A percentile compares a stretch with the other conserved stretches of the same genome.
These are phyloP conservation scores for Juglanconis oblonga DNA, from an alignment of 2,329 filamentous ascomycete genomes.

Conservation along the genomic window DNA sequence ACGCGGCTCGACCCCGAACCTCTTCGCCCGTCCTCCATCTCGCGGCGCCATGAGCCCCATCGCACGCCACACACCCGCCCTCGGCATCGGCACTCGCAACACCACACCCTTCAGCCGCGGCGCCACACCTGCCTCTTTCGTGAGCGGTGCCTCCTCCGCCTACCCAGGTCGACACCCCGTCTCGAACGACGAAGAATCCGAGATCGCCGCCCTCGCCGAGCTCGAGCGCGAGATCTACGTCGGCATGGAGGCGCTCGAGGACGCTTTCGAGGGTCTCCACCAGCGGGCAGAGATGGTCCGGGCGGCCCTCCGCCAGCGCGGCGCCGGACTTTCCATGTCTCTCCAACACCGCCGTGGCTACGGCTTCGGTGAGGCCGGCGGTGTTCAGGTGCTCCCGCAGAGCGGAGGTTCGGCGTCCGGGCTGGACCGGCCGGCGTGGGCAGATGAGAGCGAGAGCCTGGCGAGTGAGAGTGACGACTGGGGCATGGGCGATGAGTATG, in stretches of 20 bases:
- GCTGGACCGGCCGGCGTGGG: slow-evolving; percentile 47
- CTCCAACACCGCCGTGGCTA: slow-evolving; percentile 54
- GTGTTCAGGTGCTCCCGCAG: slow-evolving; percentile 52
- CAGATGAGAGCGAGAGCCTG: slow-evolving; percentile 39
- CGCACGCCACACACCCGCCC: slow-evolving; percentile 34
- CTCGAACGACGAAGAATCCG: slow-evolving; percentile 88
- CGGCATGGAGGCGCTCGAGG: slow-evolving; percentile 91
- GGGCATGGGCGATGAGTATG: slow-evolving; percentile 49
- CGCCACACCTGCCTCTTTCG: slow-evolving; percentile 45
- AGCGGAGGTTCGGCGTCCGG: slow-evolving; percentile 42
- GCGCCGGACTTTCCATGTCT: slow-evolving; percentile 69
- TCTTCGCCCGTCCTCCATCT: slow-evolving; percentile 39
- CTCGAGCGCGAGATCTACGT: slow-evolving; percentile 90
- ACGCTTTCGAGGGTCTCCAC: slow-evolving; percentile 91
- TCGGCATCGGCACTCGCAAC: slow-evolving; percentile 40
- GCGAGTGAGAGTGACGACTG: slow-evolving; percentile 54
- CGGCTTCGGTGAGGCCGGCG: slow-evolving; percentile 27
- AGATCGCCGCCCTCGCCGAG: slow-evolving; percentile 85
- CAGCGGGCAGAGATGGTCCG: slow-evolving; percentile 78
- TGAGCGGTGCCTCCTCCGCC: slow-evolving; percentile 45
- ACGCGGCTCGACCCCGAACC: slow-evolving; percentile 53
- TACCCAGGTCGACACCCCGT: slow-evolving; percentile 57
- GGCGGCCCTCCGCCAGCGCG: slow-evolving; percentile 74
- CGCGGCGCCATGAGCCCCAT: slow-evolving; percentile 40
- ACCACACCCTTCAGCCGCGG: slow-evolving; percentile 50